Evolutionary conservation across 768 basidiomycete genomes (phyloP).

Genomic region (Cystofilobasidium macerans): DNA sequence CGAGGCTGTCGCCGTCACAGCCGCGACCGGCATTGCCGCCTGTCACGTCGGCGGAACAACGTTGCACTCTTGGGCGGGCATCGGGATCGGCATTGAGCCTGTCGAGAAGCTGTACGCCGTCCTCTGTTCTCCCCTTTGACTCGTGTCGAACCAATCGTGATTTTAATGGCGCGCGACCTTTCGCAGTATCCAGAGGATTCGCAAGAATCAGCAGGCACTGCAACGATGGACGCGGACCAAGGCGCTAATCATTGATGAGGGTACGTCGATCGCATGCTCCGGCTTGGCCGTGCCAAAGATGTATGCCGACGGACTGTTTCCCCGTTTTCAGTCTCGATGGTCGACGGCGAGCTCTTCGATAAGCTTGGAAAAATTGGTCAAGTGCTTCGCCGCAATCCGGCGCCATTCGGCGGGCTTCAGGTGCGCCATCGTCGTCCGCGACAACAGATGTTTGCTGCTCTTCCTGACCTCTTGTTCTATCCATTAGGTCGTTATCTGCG

Average conservation of each 20-base stretch:
- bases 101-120: constrained; percentile 21
- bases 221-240: constrained; percentile 72
- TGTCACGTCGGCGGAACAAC: constrained; percentile 25
- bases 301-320: too few species aligned
- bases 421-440: too few species aligned
- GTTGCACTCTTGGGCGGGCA: constrained; percentile 23
- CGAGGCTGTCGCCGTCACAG: constrained; percentile 26
- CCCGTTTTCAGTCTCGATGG: constrained; percentile 89
- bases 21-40: constrained; percentile 26
- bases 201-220: constrained; percentile 71
- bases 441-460: too few species aligned
- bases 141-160: too few species aligned
- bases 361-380: constrained; percentile 67
- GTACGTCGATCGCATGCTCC: too few species aligned
- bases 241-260: constrained; percentile 78
- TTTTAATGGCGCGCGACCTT: too few species aligned
- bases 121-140: neutral
- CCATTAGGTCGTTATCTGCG: constrained; percentile 73
- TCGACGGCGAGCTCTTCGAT: constrained; percentile 74
- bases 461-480: neutral
- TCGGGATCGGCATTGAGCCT: constrained; percentile 24
- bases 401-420: constrained; percentile 91
- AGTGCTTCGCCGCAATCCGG: constrained; percentile 49
- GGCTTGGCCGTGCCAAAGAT: too few species aligned
- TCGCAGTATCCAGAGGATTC: constrained; percentile 44